Base-by-base conservation (phyloP, 371 early-diverging fungal species). In the Nematocida sp. region DNA sequence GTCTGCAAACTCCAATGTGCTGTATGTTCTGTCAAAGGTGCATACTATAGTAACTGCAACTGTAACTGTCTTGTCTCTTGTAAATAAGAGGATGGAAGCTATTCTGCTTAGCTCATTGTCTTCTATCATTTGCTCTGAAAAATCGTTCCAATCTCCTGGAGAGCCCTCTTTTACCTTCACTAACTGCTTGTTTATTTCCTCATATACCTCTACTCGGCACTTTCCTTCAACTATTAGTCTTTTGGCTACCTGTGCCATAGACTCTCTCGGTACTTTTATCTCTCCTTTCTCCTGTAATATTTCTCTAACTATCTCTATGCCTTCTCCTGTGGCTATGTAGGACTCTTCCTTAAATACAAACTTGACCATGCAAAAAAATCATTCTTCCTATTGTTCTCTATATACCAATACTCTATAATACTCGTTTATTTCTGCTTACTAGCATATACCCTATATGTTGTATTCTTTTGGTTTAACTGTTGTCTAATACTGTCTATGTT, bases 91-190 rank as follows among this genome's bases (percentile, higher is more conserved):
- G 23, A 82, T 60, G 11, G 65, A 43, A 32, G 70, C 70, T 35
- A 81, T 35, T 2, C 70, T 61, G 19, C 82, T 65, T 31, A 46
- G 15, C 9, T 52, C 53, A 46, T 31, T 51, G n/a, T 64, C 48
- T 34, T 57, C 57, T 13, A 81, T 38, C 49, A 77, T 77, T 13
- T 79, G 45, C 37, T 84, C 82, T 32, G 76, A 40, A 64, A 83
- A 84, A 43, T 80, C 81, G 3, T 48, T 41, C 79, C 79, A 81
- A 62, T 80, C 78, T 2, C 78, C 75, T 43, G 81, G 82, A 41
- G 63, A 76, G 0, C 81, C 84, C 38, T 60, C 52, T 54, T 67
- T 64, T 25, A 46, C 58, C 19, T 55, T 32, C 40, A 57, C 77
- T 31, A 43, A 48, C 37, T 41, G 17, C 2, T 47, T 43, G 29